Evolutionary conservation across 495 filamentous ascomycete species (phyloP), one percentile per base, ranked within the genome.

Genomic region (Penicillium pancosmium): DNA sequence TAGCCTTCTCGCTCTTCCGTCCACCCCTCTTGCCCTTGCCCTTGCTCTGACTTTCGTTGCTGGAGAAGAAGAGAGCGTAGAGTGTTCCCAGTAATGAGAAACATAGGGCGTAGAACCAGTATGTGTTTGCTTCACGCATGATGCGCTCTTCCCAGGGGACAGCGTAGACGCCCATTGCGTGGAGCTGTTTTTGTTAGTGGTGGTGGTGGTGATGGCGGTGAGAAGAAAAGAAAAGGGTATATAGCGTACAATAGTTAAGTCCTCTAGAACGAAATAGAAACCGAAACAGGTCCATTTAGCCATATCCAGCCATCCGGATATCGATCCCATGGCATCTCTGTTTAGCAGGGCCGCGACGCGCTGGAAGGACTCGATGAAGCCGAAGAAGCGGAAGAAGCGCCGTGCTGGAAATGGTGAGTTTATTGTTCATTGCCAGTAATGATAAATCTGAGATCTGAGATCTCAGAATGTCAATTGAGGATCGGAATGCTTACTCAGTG

Each of bases 91-190:
- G 23, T 8, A 79, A 6, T 3, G 75, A 76, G 31, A 79, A 58
- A 8, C 55, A 66, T 4, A 90, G 63, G 0, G 79, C 77, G 55
- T 84, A 83, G 54, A 88, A 83, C 87, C 87, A 90, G 64, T 87
- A 86, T 54, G 81, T 75, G 66, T 87, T 84, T 4, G 77, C 85
- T 62, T 89, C 83, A n/a, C 80, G 52, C 47, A 72, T 61, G 3
- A 76, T 59, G 0, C 51, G 46, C 11, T 52, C 60, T 50, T 72
- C 65, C 73, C 72, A 76, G 11, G 68, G 52, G 3, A 70, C 63
- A 2, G 66, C 46, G 40, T 67, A 69, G 43, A 87, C 63, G 27
- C 77, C 76, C 55, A 78, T 77, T 15, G 80, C 74, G 48, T 81
- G 75, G 43, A 87, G 69, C 71, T 82, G 41, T 13, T 6, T 5